These are phyloP conservation scores for Pleurotus eryngii DNA, from an alignment of 768 basidiomycete genomes.

Conservation along the genomic window DNA sequence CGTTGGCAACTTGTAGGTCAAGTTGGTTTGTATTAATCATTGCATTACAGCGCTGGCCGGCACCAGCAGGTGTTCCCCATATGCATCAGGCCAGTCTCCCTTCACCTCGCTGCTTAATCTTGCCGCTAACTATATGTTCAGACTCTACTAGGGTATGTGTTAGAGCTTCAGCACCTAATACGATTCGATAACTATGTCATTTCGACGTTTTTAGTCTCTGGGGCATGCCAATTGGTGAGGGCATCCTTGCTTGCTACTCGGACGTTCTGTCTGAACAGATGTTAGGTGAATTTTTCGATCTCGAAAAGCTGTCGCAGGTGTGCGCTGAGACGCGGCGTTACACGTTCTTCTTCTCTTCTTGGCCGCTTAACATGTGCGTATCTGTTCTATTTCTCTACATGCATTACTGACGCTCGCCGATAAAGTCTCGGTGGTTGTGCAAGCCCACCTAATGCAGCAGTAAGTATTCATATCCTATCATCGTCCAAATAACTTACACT, in stretches of 20 bases:
- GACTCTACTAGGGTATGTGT: slow-evolving; percentile 58
- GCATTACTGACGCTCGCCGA: not conserved
- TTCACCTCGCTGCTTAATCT: not conserved
- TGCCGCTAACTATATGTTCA: slow-evolving; percentile 17
- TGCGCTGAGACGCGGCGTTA: slow-evolving; percentile 60
- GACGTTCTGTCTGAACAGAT: not conserved
- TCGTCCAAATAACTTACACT: no score
- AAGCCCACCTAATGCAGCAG: slow-evolving; percentile 70
- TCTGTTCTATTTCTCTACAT: not conserved
- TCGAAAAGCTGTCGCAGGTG: slow-evolving; percentile 55
- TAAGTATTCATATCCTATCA: slow-evolving; percentile 26
- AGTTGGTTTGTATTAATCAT: slow-evolving; percentile 8
- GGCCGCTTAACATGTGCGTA: slow-evolving; percentile 69
- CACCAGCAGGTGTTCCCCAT: slow-evolving; percentile 35
- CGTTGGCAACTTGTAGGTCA: not conserved
- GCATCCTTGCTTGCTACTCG: not conserved
- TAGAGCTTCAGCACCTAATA: not conserved
- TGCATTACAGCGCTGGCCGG: slow-evolving; percentile 49
- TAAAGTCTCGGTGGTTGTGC: slow-evolving; percentile 62
- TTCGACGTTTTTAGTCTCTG: slow-evolving; percentile 42
- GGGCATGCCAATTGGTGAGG: slow-evolving; percentile 70
- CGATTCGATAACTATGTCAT: not conserved
- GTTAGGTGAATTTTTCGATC: slow-evolving; percentile 68
- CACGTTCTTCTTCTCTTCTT: slow-evolving; percentile 75
- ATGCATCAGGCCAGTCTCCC: slow-evolving; percentile 55